A percentile compares a stretch with the other conserved stretches of the same genome.
Conservation (phyloP, 768 basidiomycete species). For the Lentinula guzmanii region DNA sequence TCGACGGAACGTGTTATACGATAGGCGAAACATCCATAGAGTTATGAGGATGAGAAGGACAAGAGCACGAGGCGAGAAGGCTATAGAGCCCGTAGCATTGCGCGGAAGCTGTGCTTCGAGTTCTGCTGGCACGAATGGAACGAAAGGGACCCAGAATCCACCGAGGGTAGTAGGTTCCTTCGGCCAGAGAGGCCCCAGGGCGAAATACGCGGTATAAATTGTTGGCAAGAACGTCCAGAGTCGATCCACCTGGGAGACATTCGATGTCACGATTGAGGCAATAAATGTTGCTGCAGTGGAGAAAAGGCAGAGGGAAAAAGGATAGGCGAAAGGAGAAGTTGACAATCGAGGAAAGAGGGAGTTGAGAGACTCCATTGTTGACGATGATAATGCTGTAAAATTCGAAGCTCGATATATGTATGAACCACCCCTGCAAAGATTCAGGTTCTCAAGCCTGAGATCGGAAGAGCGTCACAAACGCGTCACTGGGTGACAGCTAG, state of each 20-base stretch:
- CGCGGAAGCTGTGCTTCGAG: constrained; percentile 17
- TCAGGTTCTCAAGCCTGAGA: too few relatives aligned
- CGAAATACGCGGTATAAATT: constrained; percentile 78
- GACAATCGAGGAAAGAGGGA: neutral
- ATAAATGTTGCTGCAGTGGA: constrained; percentile 46
- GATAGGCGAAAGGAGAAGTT: constrained; percentile 41
- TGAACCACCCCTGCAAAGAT: too few relatives aligned
- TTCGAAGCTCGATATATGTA: too few relatives aligned
- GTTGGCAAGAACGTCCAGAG: constrained; percentile 76
- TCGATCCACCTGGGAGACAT: constrained; percentile 86
- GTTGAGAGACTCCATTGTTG: neutral
- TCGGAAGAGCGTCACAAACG: too few relatives aligned
- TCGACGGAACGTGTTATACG: constrained; percentile 77
- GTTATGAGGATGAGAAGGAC: constrained; percentile 71
- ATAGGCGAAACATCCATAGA: constrained; percentile 48
- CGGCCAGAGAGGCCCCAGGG: constrained; percentile 61
- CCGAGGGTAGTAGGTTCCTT: constrained; percentile 18
- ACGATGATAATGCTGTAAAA: neutral
- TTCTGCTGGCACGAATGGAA: constrained; percentile 51
- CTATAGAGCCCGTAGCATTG: constrained; percentile 25
- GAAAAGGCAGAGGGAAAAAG: constrained; percentile 53
- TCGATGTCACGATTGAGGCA: constrained; percentile 61
- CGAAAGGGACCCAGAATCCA: constrained; percentile 22
- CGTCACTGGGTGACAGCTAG: too few relatives aligned
- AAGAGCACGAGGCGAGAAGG: constrained; percentile 64